Base-by-base conservation (phyloP, 148 eudicot species). In the Fagopyrum homotropicum region DNA sequence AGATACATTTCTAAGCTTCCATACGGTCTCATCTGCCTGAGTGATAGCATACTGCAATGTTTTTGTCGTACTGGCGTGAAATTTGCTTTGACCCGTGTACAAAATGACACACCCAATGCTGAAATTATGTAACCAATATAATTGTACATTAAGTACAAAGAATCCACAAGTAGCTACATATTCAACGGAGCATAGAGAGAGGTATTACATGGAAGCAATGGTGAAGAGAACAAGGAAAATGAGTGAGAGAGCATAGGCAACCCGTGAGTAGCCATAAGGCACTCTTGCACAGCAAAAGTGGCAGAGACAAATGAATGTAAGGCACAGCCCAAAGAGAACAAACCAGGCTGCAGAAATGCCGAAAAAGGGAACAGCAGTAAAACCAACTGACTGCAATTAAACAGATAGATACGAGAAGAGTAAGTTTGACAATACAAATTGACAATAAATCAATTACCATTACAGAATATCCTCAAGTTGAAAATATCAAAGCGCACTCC, bases 11-110 rank as follows among this genome's bases (percentile, higher is more conserved):
- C 82, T 71, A 54, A 93, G 91, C 74, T 85, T 91, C 84, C 87
- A 85, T 49, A 77, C 92, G 0, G 95, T 91, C 16, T 69, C 77
- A 76, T 87, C 81, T n/a, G 98, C 90, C 78, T 90, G 97, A 61
- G 70, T 40, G 26, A 86, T 82, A n/a, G 91, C 84, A 82, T 91
- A 93, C 1, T 77, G 80, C 82, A 91, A 77, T 19, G 97, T 88
- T 16, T 77, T 78, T 45, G 83, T 82, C 4, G 93, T 91, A 77
- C 90, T 89, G 44, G 63, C 17, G 17, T 93, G 89, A 60, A 88
- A 93, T 80, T 82, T 91, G 52, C 80, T 86, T 81, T 93, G 98
- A 17, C 97, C 98, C 7, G 84, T 80, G 82, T 93, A 93, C 82
- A 93, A 75, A 72, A 91, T 80, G 74, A 87, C 75, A 45, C 98